Evolutionary conservation across 305 asterid species (phyloP).

Genomic region (Fraxinus xanthoxyloides): DNA sequence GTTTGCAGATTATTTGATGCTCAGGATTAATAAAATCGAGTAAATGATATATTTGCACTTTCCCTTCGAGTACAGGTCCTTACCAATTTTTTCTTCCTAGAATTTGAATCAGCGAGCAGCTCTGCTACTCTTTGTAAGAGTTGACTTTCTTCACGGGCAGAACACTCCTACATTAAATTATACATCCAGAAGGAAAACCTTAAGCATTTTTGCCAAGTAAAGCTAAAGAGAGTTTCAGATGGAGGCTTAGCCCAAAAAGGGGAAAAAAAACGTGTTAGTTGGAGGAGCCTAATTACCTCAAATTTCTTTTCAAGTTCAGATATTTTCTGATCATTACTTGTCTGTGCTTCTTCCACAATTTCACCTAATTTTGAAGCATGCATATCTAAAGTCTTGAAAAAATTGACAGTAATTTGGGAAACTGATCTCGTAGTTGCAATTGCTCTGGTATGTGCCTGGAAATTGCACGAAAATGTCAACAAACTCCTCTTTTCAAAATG

Average conservation of each 20-base stretch:
- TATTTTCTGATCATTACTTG: conserved; percentile 63
- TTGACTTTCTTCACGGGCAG: conserved; percentile 88
- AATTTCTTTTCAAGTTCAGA: conserved; percentile 91
- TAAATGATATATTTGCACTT: background rate
- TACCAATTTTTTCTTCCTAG: conserved; percentile 93
- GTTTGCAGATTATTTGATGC: background rate
- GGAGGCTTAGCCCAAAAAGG: background rate
- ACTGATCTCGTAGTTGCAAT: conserved; percentile 77
- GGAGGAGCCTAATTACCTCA: conserved; percentile 52
- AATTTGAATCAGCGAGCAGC: conserved; percentile 86
- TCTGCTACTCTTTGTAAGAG: conserved; percentile 90
- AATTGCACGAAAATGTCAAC: conserved; percentile 20
- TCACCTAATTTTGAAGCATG: conserved; percentile 79
- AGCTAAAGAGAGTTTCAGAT: conserved; percentile 2
- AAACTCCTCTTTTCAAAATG: conserved; percentile 2
- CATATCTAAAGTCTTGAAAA: conserved; percentile 68
- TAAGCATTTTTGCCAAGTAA: background rate
- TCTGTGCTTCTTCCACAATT: conserved; percentile 82
- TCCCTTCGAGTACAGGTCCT: conserved; percentile 9
- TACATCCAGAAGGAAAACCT: conserved; percentile 15
- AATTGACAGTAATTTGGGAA: conserved; percentile 63
- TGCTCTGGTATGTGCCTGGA: conserved; percentile 90
- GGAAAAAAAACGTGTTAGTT: background rate
- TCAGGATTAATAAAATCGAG: background rate
- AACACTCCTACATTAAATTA: conserved; percentile 64